These are phyloP conservation scores for Blastobotrys ciferrii DNA, from an alignment of 1,139 yeast species.

Conservation along the genomic window DNA sequence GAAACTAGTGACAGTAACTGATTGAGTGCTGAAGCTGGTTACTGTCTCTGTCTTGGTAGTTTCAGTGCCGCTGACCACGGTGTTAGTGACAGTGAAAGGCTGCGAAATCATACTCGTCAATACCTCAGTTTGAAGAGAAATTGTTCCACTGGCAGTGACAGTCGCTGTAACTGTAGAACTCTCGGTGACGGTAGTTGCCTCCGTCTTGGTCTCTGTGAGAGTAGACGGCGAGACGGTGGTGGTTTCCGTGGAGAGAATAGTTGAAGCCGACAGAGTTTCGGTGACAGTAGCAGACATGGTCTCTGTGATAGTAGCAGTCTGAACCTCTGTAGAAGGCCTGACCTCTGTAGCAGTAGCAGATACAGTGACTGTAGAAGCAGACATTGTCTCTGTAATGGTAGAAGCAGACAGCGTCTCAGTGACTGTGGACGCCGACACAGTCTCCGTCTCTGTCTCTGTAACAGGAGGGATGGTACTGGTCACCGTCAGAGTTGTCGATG, in stretches of 20 bases:
- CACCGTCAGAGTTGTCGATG: slow-evolving; percentile 12
- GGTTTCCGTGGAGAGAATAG: neutral
- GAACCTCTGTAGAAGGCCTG: too few relatives aligned
- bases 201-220: slow-evolving; percentile 13
- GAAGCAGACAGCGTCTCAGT: slow-evolving; percentile 11
- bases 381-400: slow-evolving; percentile 5
- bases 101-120: slow-evolving; percentile 17
- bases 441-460: slow-evolving; percentile 11
- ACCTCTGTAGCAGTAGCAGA: too few relatives aligned
- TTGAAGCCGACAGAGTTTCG: neutral
- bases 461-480: too few relatives aligned
- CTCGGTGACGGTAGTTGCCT: neutral
- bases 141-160: slow-evolving; percentile 16
- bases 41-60: slow-evolving; percentile 18
- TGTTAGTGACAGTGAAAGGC: slow-evolving; percentile 14
- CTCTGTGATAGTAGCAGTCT: slow-evolving; percentile 2
- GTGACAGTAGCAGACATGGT: slow-evolving; percentile 3
- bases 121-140: too few relatives aligned
- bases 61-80: slow-evolving; percentile 19
- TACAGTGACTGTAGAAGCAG: slow-evolving; percentile 8
- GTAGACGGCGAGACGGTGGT: slow-evolving; percentile 1
- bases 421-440: slow-evolving; percentile 9
- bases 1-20: too few relatives aligned
- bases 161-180: slow-evolving; percentile 14
- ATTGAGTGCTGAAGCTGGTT: too few relatives aligned